phyloP scores from a whole-genome alignment of 352 stramenopile species.

The Phytophthora sojae region DNA sequence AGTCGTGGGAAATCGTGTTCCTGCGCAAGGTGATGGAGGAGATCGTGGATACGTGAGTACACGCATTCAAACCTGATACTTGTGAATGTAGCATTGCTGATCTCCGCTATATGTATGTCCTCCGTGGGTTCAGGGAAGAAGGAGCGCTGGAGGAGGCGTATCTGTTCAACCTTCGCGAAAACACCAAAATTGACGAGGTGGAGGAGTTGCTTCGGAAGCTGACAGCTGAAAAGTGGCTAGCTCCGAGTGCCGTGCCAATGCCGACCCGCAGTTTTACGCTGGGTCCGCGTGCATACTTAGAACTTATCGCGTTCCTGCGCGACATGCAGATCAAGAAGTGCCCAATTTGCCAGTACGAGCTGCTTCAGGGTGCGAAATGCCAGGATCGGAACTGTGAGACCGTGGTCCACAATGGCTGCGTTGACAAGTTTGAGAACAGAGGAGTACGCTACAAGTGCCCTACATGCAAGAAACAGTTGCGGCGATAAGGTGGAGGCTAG shows the following conservation, averaged over 20 bases:
- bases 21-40: slow-evolving; percentile 83
- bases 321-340: slow-evolving; percentile 83
- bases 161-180: slow-evolving; percentile 80
- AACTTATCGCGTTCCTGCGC: slow-evolving; percentile 77
- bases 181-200: slow-evolving; percentile 70
- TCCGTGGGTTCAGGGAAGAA: slow-evolving; percentile 49
- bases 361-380: slow-evolving; percentile 71
- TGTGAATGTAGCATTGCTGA: background rate
- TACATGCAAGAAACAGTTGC: slow-evolving; percentile 55
- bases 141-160: slow-evolving; percentile 69
- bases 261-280: slow-evolving; percentile 61
- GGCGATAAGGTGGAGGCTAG: slow-evolving; percentile 25
- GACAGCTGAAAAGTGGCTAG: slow-evolving; percentile 74
- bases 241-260: slow-evolving; percentile 45
- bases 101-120: background rate
- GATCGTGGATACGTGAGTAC: slow-evolving; percentile 72
- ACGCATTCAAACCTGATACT: background rate
- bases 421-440: slow-evolving; percentile 74
- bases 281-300: slow-evolving; percentile 73
- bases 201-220: slow-evolving; percentile 72
- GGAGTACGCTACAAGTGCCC: slow-evolving; percentile 68
- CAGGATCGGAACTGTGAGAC: slow-evolving; percentile 46
- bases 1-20: slow-evolving; percentile 87
- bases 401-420: slow-evolving; percentile 57
- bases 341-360: slow-evolving; percentile 77